Conservation (phyloP, 768 basidiomycete genomes). For the Suillus discolor region DNA sequence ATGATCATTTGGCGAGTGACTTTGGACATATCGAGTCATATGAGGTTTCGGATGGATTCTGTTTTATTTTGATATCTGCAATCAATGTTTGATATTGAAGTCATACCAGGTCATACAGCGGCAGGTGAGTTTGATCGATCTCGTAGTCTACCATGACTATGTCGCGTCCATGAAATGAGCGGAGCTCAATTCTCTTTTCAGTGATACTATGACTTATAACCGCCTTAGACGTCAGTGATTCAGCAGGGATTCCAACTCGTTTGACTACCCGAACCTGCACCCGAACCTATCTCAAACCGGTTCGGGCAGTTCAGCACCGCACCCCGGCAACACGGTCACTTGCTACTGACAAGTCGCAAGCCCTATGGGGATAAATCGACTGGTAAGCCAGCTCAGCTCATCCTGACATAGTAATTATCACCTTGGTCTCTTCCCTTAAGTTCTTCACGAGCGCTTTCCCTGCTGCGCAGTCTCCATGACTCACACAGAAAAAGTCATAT, state of each 20-base stretch:
- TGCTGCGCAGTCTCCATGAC: background rate
- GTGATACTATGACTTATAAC: too few relatives aligned
- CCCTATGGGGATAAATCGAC: background rate
- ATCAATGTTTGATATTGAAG: background rate
- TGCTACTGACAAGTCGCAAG: too few relatives aligned
- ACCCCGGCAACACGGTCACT: too few relatives aligned
- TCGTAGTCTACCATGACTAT: too few relatives aligned
- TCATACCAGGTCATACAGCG: too few relatives aligned
- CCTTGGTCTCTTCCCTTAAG: background rate
- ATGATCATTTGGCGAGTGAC: background rate
- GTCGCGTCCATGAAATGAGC: too few relatives aligned
- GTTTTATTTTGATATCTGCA: background rate
- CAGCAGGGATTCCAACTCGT: too few relatives aligned
- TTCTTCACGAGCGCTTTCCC: background rate
- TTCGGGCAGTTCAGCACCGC: too few relatives aligned
- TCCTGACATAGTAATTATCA: background rate
- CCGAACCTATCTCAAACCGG: too few relatives aligned
- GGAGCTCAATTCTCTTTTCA: too few relatives aligned
- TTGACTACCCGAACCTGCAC: too few relatives aligned
- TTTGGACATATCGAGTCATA: background rate
- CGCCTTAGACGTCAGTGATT: too few relatives aligned
- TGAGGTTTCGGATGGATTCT: background rate
- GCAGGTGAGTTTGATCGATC: background rate
- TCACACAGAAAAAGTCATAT: background rate
- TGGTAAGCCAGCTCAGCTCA: background rate